Conservation (phyloP, 352 stramenopile genomes). For the Globisporangium orthogonon region DNA sequence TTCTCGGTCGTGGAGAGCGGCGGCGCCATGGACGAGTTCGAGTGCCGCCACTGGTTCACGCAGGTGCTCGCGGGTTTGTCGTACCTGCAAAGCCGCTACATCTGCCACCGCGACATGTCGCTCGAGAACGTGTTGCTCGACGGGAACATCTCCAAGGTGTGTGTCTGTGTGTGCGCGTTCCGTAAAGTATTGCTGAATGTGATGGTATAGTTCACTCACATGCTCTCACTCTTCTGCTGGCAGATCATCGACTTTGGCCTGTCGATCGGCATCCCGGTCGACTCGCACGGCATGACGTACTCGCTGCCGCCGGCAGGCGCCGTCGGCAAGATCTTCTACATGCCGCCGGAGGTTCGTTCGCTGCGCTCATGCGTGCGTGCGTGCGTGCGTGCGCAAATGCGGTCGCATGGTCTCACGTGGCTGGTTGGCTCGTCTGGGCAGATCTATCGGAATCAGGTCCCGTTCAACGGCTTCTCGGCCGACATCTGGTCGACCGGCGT, state of each 20-base stretch:
- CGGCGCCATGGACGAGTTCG: slow-evolving; percentile 66
- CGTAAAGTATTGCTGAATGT: no score
- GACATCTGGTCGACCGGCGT: slow-evolving; percentile 94
- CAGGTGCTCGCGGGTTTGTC: slow-evolving; percentile 75
- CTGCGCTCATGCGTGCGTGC: no score
- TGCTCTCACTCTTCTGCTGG: neutral
- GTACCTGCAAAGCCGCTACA: slow-evolving; percentile 79
- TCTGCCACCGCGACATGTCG: slow-evolving; percentile 87
- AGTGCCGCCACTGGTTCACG: slow-evolving; percentile 81
- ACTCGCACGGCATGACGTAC: slow-evolving; percentile 83
- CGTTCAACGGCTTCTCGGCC: slow-evolving; percentile 88
- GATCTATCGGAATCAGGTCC: slow-evolving; percentile 87
- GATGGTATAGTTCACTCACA: neutral
- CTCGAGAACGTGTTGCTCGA: slow-evolving; percentile 84
- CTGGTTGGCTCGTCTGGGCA: slow-evolving; percentile 11
- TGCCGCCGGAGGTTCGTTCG: slow-evolving; percentile 67
- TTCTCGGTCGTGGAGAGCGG: slow-evolving; percentile 82
- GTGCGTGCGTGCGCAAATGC: neutral
- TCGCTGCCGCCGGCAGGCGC: slow-evolving; percentile 68
- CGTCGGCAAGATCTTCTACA: slow-evolving; percentile 89
- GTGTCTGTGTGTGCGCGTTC: neutral
- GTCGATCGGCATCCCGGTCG: slow-evolving; percentile 79
- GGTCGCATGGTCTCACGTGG: neutral
- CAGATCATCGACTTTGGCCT: slow-evolving; percentile 87
- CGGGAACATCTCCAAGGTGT: slow-evolving; percentile 76